A percentile compares a stretch with the other conserved stretches of the same genome.
These are phyloP conservation scores for Beauveria sp. DNA, from an alignment of 2,329 filamentous ascomycete genomes.

Conservation along the genomic window DNA sequence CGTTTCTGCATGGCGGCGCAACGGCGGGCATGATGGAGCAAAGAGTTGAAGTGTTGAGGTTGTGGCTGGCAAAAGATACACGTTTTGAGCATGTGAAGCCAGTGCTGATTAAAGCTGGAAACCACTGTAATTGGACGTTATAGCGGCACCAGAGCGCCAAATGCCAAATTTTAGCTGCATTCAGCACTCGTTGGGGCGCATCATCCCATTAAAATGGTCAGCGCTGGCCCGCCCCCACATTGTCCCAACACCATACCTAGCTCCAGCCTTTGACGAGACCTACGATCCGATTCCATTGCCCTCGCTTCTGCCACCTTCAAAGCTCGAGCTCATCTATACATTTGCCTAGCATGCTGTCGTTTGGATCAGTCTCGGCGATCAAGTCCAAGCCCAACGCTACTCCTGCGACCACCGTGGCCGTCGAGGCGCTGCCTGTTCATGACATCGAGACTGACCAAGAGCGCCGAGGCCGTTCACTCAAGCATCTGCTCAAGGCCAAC, in stretches of 20 bases:
- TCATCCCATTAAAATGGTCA: background rate
- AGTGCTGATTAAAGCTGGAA: background rate
- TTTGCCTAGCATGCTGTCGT: conserved; percentile 30
- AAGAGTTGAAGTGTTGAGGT: background rate
- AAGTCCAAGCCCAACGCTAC: background rate
- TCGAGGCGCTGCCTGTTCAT: conserved; percentile 57
- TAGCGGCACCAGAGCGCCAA: background rate
- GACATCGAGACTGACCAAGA: conserved; percentile 74
- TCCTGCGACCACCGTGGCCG: conserved; percentile 17
- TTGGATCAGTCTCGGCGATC: conserved; percentile 18
- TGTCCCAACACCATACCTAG: conserved; percentile 4
- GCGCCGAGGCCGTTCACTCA: conserved; percentile 73
- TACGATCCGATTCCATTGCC: background rate
- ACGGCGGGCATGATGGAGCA: conserved; percentile 13
- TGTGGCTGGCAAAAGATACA: no score
- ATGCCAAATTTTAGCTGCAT: background rate
- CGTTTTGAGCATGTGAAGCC: background rate
- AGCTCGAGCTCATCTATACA: background rate
- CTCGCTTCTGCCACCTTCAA: background rate
- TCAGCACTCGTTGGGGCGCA: conserved; percentile 7
- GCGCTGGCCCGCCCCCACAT: background rate
- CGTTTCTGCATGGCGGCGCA: conserved; percentile 1
- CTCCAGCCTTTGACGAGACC: background rate
- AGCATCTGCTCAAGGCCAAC: conserved; percentile 85
- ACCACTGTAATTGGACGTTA: background rate